phyloP scores from a whole-genome alignment of 495 filamentous ascomycete genomes.

The Penicillium paxilli region DNA sequence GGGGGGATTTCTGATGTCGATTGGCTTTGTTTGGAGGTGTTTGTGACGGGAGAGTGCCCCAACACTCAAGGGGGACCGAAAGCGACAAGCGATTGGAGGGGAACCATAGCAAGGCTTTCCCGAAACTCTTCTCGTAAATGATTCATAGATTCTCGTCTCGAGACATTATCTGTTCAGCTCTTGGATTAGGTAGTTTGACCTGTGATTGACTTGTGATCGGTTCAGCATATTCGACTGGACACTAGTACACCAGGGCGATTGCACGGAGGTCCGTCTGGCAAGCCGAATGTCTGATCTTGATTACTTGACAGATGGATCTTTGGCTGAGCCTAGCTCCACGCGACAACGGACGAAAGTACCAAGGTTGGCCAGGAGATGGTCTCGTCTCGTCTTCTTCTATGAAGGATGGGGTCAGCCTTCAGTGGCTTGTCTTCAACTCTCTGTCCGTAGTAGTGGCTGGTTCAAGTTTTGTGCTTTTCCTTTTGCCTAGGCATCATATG shows the following conservation, averaged over 20 bases:
- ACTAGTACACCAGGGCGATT: slow-evolving; percentile 4
- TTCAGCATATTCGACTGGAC: slow-evolving; percentile 7
- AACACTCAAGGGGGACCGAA: slow-evolving; percentile 1
- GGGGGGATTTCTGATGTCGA: slow-evolving; percentile 2
- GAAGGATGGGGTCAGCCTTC: too few species aligned
- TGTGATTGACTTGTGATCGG: not conserved
- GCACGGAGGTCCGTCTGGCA: slow-evolving; percentile 15
- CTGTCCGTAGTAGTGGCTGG: too few species aligned
- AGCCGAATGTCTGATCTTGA: slow-evolving; percentile 22
- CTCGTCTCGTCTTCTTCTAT: too few species aligned
- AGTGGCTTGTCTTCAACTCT: too few species aligned
- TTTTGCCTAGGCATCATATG: slow-evolving; percentile 30
- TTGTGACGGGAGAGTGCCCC: slow-evolving; percentile 9
- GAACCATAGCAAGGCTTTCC: slow-evolving; percentile 9
- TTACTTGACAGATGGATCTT: slow-evolving; percentile 8
- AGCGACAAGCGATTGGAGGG: slow-evolving; percentile 10
- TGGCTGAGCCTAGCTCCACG: not conserved
- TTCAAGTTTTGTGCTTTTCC: too few species aligned
- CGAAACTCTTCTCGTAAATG: slow-evolving; percentile 2
- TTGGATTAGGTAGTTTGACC: not conserved
- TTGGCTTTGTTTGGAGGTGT: slow-evolving; percentile 14
- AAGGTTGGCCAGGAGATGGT: slow-evolving; percentile 13
- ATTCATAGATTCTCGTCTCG: not conserved
- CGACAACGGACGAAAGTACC: not conserved
- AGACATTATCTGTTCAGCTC: not conserved